Evolutionary conservation across 2,329 filamentous ascomycete genomes (phyloP), one percentile per base, ranked within the genome.

Genomic region (Ceratocystis cubensis): DNA sequence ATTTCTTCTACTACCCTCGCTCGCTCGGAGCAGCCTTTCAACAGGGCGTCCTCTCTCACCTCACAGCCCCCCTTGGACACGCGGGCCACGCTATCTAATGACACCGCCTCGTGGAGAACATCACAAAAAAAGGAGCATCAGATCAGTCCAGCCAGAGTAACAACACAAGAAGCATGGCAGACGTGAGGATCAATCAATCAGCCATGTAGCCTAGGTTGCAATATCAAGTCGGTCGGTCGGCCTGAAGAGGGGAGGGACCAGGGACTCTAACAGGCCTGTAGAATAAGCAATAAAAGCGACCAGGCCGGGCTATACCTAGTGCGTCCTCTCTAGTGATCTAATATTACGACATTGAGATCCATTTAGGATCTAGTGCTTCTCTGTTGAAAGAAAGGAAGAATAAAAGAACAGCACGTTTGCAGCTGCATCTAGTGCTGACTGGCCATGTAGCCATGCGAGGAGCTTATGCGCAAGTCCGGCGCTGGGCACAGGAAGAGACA

Each of bases 281-380:
- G 22, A 50, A 22, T n/a, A 56, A 56, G 20, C 20, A 56, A 25
- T 15, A 56, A 56, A 56, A 30, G 13, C 22, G 22, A 15, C 50
- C 25, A 56, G 20, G 50, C 13, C 50, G 25, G 25, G 20, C 50
- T 56, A 53, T 20, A 33, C 48, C 20, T 53, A 1, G 13, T 15
- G 44, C 44, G 44, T 56, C 22, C 22, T 33, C 15, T 57, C 53
- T 57, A 33, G 53, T 17, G 28, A 30, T 33, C 53, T 30, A 57
- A 57, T 57, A 57, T 57, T 57, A 28, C 53, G 28, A 57, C 53
- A 57, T 57, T 57, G 53, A 57, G 53, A 57, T 57, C 53, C 22
- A 17, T 57, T 30, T 13, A 15, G 53, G 53, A 57, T 57, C 13
- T 57, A 57, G 53, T 57, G 13, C 13, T 1, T 28, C 28, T 41